A percentile compares a stretch with the other conserved stretches of the same genome.
Evolutionary conservation across 768 basidiomycete genomes (phyloP).

Genomic region (Suillus alpinus): DNA sequence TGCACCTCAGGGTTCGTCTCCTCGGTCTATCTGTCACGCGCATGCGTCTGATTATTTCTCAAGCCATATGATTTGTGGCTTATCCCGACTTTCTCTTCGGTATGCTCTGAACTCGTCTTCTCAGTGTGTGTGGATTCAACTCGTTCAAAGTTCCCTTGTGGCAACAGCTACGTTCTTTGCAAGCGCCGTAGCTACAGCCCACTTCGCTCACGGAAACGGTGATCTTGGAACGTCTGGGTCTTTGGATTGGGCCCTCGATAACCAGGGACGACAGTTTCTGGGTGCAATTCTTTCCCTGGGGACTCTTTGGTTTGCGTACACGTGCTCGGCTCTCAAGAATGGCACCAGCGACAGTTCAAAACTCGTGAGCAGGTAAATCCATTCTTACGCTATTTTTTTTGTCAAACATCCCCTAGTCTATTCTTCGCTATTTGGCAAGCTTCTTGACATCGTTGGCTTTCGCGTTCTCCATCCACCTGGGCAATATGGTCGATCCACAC

Average conservation of each 20-base stretch:
- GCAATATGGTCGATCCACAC: slow-evolving; percentile 47
- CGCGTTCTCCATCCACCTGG: slow-evolving; percentile 51
- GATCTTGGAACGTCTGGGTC: slow-evolving; percentile 27
- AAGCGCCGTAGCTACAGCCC: slow-evolving; percentile 46
- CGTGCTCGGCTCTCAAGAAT: not conserved
- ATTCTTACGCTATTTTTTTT: not conserved
- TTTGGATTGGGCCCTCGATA: slow-evolving; percentile 42
- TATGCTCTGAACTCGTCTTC: slow-evolving; percentile 21
- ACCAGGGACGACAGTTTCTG: slow-evolving; percentile 29
- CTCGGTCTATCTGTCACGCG: not conserved
- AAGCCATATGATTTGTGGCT: slow-evolving; percentile 64
- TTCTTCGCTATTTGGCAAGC: slow-evolving; percentile 39
- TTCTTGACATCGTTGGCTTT: slow-evolving; percentile 48
- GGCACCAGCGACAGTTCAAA: no score
- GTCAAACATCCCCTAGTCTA: slow-evolving; percentile 7
- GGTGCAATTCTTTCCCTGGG: slow-evolving; percentile 14
- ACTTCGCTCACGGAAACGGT: slow-evolving; percentile 33
- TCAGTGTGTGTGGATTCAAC: slow-evolving; percentile 5
- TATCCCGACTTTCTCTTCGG: slow-evolving; percentile 56
- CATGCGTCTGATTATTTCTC: not conserved
- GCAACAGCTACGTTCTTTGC: slow-evolving; percentile 54
- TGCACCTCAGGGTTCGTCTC: slow-evolving; percentile 59
- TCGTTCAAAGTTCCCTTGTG: slow-evolving; percentile 42
- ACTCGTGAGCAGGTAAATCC: not conserved
- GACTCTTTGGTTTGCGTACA: not conserved